Evolutionary conservation across 352 stramenopile genomes (phyloP).

Genomic region (Pythium diclinum): DNA sequence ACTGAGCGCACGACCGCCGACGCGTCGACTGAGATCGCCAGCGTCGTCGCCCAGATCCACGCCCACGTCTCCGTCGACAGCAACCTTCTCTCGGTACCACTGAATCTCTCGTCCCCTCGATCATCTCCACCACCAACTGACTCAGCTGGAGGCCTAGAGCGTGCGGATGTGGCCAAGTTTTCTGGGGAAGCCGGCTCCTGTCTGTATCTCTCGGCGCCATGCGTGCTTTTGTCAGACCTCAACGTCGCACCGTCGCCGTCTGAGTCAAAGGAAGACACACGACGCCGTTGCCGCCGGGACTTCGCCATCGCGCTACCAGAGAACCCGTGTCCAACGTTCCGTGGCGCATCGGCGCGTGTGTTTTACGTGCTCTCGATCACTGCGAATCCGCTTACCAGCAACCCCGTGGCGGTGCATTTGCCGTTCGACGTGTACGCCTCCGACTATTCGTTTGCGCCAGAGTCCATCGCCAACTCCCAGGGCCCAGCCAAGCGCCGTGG

Average conservation of each 20-base stretch:
- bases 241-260: slow-evolving; percentile 46
- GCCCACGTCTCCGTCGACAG: slow-evolving; percentile 86
- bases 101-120: slow-evolving; percentile 84
- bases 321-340: slow-evolving; percentile 53
- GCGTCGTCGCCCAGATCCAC: slow-evolving; percentile 59
- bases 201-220: slow-evolving; percentile 52
- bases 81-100: slow-evolving; percentile 91
- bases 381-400: slow-evolving; percentile 23
- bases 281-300: slow-evolving; percentile 40
- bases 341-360: slow-evolving; percentile 48
- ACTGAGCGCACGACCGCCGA: slow-evolving; percentile 27
- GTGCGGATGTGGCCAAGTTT: slow-evolving; percentile 46
- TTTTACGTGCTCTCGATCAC: slow-evolving; percentile 66
- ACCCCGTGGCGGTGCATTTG: slow-evolving; percentile 44
- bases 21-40: slow-evolving; percentile 39
- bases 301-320: slow-evolving; percentile 54
- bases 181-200: slow-evolving; percentile 55
- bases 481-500: neutral
- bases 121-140: neutral
- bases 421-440: slow-evolving; percentile 61
- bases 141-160: slow-evolving; percentile 13
- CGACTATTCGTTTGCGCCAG: slow-evolving; percentile 44
- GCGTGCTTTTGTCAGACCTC: slow-evolving; percentile 52
- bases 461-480: slow-evolving; percentile 22
- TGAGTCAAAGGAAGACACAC: slow-evolving; percentile 34